Evolutionary conservation across 2,329 filamentous ascomycete genomes (phyloP), one percentile per base, ranked within the genome.

Genomic region (Botryotinia globosa): DNA sequence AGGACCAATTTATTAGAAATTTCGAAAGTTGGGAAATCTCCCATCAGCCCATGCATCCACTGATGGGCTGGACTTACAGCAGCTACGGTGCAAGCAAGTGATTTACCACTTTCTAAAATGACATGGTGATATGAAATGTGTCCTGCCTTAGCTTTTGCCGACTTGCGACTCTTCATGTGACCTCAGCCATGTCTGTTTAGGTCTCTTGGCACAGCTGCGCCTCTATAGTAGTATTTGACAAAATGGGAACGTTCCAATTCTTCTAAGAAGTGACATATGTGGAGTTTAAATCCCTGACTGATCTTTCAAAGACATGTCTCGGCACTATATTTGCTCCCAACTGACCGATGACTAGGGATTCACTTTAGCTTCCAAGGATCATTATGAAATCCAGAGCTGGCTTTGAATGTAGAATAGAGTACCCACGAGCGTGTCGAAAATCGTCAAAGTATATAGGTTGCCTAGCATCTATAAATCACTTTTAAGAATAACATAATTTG

Each of bases 381-480:
- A 56, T 16, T 56, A n/a, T 29, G 14, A 56, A 29, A 32, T 20
- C n/a, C n/a, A 56, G 16, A 56, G 54, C 29, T 56, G 25, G 18
- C 20, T 56, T 32, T n/a, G n/a, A 14, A 32, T 29, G 14, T 6
- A 32, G 14, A 32, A 32, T 29, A 18, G 14, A 32, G 14, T 56
- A 2, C 14, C 1, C 54, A 9, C 1, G 6, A 7, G 6, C 0
- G 22, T 59, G 3, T 10, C 3, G 18, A 22, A 20, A 12, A 59
- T 2, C 1, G 0, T 4, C 18, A 6, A 12, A 12, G 8, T 4
- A 59, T 56, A 32, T 18, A n/a, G 14, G 2, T 6, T 51, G 10
- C 4, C 14, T 32, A 29, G 54, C n/a, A 56, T 56, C 14, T 56
- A 16, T 32, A 6, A 32, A 56, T 4, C 7, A 32, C 14, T 32